phyloP scores from a whole-genome alignment of 2,329 filamentous ascomycete genomes.

The Monosporascus sp. region DNA sequence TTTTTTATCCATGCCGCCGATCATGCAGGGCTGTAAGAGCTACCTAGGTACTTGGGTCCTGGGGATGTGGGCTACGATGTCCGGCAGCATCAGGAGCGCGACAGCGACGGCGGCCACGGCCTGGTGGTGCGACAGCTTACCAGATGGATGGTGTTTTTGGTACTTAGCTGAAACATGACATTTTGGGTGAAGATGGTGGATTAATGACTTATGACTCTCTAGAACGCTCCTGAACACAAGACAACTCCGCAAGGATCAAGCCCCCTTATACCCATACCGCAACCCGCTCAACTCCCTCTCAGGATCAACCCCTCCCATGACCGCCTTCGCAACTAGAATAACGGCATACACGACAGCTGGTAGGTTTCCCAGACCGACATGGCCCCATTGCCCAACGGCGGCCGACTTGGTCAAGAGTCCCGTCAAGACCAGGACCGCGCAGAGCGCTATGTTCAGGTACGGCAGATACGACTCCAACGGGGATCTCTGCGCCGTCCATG shows the following conservation, averaged over 20 bases:
- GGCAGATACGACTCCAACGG: conserved; percentile 56
- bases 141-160: too few relatives aligned
- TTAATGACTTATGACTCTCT: too few relatives aligned
- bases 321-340: conserved; percentile 55
- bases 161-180: too few relatives aligned
- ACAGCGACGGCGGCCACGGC: too few relatives aligned
- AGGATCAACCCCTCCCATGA: conserved; percentile 65
- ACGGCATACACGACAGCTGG: conserved; percentile 56
- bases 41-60: too few relatives aligned
- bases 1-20: too few relatives aligned
- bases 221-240: too few relatives aligned
- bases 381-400: conserved; percentile 19
- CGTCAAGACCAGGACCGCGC: conserved; percentile 42
- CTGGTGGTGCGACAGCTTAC: too few relatives aligned
- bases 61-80: too few relatives aligned
- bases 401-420: conserved; percentile 31
- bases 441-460: conserved; percentile 54
- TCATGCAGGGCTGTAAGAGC: too few relatives aligned
- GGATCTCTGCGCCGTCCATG: conserved; percentile 18
- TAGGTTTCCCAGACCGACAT: conserved; percentile 42
- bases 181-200: too few relatives aligned
- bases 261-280: conserved; percentile 64
- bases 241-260: conserved; percentile 21
- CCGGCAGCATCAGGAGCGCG: too few relatives aligned
- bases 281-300: conserved; percentile 56